phyloP scores from a whole-genome alignment of 305 asterid species.

The Petunia hybrid region DNA sequence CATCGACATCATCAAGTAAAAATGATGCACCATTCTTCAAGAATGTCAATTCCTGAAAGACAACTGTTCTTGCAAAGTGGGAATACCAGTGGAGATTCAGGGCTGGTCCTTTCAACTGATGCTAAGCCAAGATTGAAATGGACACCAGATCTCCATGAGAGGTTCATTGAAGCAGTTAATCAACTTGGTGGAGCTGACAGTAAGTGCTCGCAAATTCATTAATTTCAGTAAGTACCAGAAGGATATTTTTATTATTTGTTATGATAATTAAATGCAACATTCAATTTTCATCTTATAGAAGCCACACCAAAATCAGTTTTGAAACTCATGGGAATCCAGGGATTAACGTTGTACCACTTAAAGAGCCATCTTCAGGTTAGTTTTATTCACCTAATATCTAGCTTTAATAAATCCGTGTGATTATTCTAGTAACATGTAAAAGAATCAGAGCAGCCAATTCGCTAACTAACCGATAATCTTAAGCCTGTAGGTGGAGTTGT shows the following conservation, averaged over 20 bases:
- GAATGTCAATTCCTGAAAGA: slow-evolving; percentile 70
- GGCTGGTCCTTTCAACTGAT: slow-evolving; percentile 95
- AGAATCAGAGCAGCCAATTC: too few relatives aligned
- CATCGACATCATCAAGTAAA: slow-evolving; percentile 78
- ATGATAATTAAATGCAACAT: slow-evolving; percentile 38
- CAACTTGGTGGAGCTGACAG: slow-evolving; percentile 99
- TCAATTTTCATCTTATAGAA: slow-evolving; percentile 59
- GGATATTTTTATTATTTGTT: slow-evolving; percentile 34
- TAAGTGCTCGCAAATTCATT: slow-evolving; percentile 48
- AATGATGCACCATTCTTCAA: slow-evolving; percentile 62
- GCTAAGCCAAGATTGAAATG: slow-evolving; percentile 98
- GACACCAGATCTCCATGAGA: slow-evolving; percentile 93
- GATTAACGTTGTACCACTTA: slow-evolving; percentile 92
- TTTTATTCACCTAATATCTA: neutral
- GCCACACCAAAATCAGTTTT: slow-evolving; percentile 98
- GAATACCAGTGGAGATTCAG: slow-evolving; percentile 71
- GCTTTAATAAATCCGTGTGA: neutral
- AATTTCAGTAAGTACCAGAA: slow-evolving; percentile 30
- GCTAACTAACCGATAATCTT: too few relatives aligned
- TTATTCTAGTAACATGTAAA: neutral
- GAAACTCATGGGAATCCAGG: slow-evolving; percentile 98
- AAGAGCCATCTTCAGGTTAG: slow-evolving; percentile 99
- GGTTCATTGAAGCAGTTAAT: slow-evolving; percentile 94
- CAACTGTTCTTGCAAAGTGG: slow-evolving; percentile 74
- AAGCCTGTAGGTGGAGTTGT: too few relatives aligned